These are phyloP conservation scores for Pleurotus giganteus DNA, from an alignment of 768 basidiomycete species.

Conservation along the genomic window DNA sequence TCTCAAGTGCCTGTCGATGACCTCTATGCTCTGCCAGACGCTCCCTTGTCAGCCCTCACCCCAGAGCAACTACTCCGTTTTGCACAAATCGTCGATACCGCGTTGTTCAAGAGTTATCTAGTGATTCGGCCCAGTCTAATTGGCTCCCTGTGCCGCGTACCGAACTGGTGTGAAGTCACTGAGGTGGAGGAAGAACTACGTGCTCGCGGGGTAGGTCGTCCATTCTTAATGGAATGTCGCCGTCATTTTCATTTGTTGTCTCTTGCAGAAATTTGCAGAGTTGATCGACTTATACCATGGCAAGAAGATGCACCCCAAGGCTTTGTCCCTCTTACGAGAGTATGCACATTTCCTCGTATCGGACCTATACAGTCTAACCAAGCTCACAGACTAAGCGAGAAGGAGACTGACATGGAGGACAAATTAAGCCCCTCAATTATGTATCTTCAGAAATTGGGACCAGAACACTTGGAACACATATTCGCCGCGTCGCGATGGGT, in stretches of 20 bases:
- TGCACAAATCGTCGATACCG: constrained; percentile 94
- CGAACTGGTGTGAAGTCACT: constrained; percentile 97
- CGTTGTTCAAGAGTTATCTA: constrained; percentile 90
- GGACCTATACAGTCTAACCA: neutral
- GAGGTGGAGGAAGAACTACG: constrained; percentile 88
- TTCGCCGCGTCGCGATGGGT: constrained; percentile 85
- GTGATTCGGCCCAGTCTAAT: constrained; percentile 77
- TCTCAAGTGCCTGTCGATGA: constrained; percentile 73
- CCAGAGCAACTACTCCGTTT: constrained; percentile 85
- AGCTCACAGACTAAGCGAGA: constrained; percentile 66
- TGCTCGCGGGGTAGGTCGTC: constrained; percentile 64
- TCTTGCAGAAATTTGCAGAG: constrained; percentile 80
- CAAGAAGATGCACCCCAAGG: constrained; percentile 93
- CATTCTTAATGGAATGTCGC: neutral
- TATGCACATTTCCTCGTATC: constrained; percentile 35
- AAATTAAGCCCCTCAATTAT: constrained; percentile 81
- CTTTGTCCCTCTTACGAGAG: constrained; percentile 82
- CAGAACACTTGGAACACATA: constrained; percentile 77
- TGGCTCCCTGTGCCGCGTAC: constrained; percentile 82
- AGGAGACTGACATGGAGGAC: constrained; percentile 74
- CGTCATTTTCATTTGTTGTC: neutral
- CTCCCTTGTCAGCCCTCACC: constrained; percentile 65
- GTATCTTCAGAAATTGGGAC: constrained; percentile 89
- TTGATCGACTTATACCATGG: constrained; percentile 90
- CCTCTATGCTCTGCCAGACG: constrained; percentile 75